Conservation (phyloP, 176 grass and related monocot genomes). For the bread wheat (Triticum aestivum) region IWGSC_CS_RefSeq_v2.1 NC_057797.1:93726898-93727397, state of each 20-base stretch:
- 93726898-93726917: not conserved
- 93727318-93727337: too few species aligned
- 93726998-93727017: not conserved
- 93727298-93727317: too few species aligned
- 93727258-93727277: not conserved
- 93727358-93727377: too few species aligned
- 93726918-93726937: conserved; percentile 16
- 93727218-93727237: not conserved
- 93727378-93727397: too few species aligned
- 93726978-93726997: not conserved
- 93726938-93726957: conserved; percentile 31
- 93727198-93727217: not conserved
- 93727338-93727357: too few species aligned
- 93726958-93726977: not conserved
- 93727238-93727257: not conserved
- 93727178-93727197: not conserved
- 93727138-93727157: not conserved
- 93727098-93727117: not conserved
- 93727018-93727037: not conserved
- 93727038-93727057: not conserved
- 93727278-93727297: too few species aligned
- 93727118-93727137: not conserved
- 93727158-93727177: conserved; percentile 25
- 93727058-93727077: not conserved
- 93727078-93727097: too few species aligned